Evolutionary conservation across 2,329 filamentous ascomycete genomes (phyloP).

Genomic region (Cadophora gregata): DNA sequence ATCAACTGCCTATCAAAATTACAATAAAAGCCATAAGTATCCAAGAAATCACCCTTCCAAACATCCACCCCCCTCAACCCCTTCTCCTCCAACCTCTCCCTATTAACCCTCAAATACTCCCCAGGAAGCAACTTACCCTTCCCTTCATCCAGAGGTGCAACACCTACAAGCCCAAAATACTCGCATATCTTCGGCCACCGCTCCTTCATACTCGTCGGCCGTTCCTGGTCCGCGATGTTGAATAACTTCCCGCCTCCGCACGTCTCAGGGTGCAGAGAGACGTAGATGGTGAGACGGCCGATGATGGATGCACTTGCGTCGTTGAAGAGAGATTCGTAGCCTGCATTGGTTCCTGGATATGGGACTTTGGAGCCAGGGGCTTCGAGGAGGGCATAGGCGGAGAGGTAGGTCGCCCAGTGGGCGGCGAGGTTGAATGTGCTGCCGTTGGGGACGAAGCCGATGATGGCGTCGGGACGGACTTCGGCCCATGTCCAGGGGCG

Average conservation of each 20-base stretch:
- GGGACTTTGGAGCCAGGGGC: not conserved
- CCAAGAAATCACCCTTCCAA: not conserved
- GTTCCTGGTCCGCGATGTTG: not conserved
- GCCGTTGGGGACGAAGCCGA: constrained; percentile 4
- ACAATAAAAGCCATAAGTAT: constrained; percentile 8
- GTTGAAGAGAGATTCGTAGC: not conserved
- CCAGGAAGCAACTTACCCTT: not conserved
- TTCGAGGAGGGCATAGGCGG: not conserved
- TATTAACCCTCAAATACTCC: not conserved
- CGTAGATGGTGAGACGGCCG: not conserved
- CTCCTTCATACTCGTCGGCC: not conserved
- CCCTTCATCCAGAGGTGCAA: not conserved
- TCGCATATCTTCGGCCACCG: not conserved
- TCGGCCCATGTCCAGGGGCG: not conserved
- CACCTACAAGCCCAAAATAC: not conserved
- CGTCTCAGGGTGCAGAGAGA: not conserved
- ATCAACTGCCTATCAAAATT: constrained; percentile 5
- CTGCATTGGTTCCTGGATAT: not conserved
- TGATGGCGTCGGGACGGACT: not conserved
- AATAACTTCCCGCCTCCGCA: not conserved
- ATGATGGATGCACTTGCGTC: not conserved
- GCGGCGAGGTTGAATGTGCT: not conserved
- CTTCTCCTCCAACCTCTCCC: not conserved
- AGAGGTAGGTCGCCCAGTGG: constrained; percentile 2
- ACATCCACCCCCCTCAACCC: not conserved